Conservation (phyloP, 2,329 filamentous ascomycete species). For the Cladosporium oxysporum region DNA sequence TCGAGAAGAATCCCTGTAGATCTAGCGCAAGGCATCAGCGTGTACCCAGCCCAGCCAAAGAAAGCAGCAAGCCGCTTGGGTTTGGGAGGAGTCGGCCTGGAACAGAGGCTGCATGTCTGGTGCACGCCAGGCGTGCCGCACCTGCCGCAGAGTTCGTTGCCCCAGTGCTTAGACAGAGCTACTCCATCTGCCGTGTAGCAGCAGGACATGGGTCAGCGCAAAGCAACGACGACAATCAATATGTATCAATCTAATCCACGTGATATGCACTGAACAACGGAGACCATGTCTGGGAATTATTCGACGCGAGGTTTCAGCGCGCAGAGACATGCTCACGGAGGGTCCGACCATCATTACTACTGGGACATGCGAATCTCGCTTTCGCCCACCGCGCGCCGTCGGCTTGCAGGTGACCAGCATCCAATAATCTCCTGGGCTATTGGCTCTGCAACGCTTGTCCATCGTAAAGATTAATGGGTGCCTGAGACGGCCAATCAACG, state of each 20-base stretch:
- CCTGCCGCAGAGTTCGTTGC: constrained; percentile 13
- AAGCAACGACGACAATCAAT: not conserved
- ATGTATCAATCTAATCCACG: constrained; percentile 9
- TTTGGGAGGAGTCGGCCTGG: constrained; percentile 15
- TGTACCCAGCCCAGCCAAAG: constrained; percentile 9
- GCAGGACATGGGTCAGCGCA: constrained; percentile 1
- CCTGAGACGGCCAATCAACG: constrained; percentile 9
- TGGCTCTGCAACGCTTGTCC: constrained; percentile 18
- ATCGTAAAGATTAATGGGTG: constrained; percentile 18
- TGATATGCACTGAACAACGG: not conserved
- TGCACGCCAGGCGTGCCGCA: constrained; percentile 16
- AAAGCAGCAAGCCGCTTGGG: constrained; percentile 17
- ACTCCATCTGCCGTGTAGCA: constrained; percentile 14
- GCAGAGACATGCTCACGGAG: constrained; percentile 9
- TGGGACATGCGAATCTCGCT: constrained; percentile 8
- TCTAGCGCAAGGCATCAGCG: constrained; percentile 19
- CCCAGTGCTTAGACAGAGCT: constrained; percentile 12
- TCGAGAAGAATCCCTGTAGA: constrained; percentile 20
- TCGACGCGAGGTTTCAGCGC: constrained; percentile 4
- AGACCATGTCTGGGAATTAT: not conserved
- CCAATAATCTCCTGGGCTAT: constrained; percentile 20
- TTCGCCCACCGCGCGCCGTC: constrained; percentile 6
- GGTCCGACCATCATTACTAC: not conserved
- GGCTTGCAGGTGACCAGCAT: constrained; percentile 11
- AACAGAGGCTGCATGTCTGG: constrained; percentile 17